A percentile compares a stretch with the other conserved stretches of the same genome.
Conservation (phyloP, 129 eudicot genomes). For the Scalesia atractyloides region DNA sequence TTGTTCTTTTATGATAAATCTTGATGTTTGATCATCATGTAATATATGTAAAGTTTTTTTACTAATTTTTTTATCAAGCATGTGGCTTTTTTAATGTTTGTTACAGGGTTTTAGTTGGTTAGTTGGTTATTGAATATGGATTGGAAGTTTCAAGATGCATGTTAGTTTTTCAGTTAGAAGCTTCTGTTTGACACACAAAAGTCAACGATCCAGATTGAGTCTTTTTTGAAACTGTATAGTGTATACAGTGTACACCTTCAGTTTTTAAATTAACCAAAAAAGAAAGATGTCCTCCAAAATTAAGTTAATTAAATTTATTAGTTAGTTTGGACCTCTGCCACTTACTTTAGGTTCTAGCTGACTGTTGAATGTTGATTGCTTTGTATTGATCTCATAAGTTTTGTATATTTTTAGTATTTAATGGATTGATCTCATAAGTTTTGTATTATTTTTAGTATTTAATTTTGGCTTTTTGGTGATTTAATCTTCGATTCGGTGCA, state of each 20-base stretch:
- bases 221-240: conserved; percentile 9
- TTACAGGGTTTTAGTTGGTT: background rate
- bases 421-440: background rate
- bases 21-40: background rate
- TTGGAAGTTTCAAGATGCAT: background rate
- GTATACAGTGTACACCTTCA: background rate
- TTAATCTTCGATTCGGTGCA: conserved; percentile 12
- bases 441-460: background rate
- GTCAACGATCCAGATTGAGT: conserved; percentile 19
- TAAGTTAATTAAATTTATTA: background rate
- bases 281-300: background rate
- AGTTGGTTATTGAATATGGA: background rate
- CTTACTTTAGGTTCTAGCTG: background rate
- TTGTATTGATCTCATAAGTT: background rate
- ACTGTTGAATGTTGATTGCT: background rate
- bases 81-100: conserved; percentile 2
- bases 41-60: background rate
- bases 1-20: background rate
- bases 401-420: too few relatives aligned
- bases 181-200: conserved; percentile 7
- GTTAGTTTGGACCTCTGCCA: background rate
- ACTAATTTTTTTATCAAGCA: background rate
- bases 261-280: background rate
- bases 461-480: conserved; percentile 1
- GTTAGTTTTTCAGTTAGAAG: conserved; percentile 3